Percentiles rank a stretch among this genome's conserved stretches.
Conservation (phyloP, 2,329 filamentous ascomycete species). For the Cytospora leucostoma region DNA sequence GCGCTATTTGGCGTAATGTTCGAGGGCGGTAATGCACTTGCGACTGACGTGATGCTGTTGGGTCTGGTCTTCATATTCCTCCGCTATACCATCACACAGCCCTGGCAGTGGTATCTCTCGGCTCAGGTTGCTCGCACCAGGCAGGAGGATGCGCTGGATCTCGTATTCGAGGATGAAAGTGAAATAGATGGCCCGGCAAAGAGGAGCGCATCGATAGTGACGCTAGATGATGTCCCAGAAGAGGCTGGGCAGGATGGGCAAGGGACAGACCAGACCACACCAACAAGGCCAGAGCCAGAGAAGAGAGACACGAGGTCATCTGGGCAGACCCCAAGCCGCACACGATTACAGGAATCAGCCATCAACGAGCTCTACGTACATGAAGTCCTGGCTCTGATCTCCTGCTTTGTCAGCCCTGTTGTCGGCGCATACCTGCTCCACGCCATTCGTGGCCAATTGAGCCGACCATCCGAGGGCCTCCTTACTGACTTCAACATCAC, state of each 20-base stretch:
- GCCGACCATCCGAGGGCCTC: conserved; percentile 79
- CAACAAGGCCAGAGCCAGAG: conserved; percentile 4
- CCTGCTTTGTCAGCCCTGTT: conserved; percentile 78
- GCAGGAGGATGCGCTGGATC: conserved; percentile 47
- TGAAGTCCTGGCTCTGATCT: conserved; percentile 71
- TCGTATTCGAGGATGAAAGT: conserved; percentile 46
- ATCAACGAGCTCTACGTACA: conserved; percentile 69
- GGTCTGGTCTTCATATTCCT: conserved; percentile 81
- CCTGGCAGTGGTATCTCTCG: conserved; percentile 81
- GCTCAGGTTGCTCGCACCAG: conserved; percentile 63
- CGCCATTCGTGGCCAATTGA: conserved; percentile 76
- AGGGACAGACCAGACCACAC: conserved; percentile 25
- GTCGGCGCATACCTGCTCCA: conserved; percentile 84
- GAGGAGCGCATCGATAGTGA: conserved; percentile 32
- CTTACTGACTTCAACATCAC: conserved; percentile 92
- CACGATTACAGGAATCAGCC: conserved; percentile 41
- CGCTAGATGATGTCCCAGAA: conserved; percentile 45
- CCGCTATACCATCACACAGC: conserved; percentile 88
- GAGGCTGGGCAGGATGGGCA: conserved; percentile 28
- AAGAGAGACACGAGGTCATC: background rate
- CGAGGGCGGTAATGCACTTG: conserved; percentile 77
- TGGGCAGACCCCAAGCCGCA: conserved; percentile 6
- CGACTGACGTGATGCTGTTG: conserved; percentile 83
- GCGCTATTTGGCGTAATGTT: conserved; percentile 85
- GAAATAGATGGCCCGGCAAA: conserved; percentile 30